Evolutionary conservation across 2,329 filamentous ascomycete species (phyloP).

Genomic region (Podosphaera aphanis): DNA sequence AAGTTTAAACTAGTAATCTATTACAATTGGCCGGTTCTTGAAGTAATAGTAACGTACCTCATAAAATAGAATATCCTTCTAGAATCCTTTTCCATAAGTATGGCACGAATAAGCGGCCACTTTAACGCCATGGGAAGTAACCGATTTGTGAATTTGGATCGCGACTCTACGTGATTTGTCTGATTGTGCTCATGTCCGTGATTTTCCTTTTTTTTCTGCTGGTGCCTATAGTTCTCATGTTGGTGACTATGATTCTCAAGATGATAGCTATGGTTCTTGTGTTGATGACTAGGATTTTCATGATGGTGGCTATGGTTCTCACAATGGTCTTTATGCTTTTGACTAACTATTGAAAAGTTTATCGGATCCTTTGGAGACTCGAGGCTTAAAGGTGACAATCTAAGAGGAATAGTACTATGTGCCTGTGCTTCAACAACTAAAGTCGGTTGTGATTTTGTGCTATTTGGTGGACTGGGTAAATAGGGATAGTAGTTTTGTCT

Average conservation of each 20-base stretch:
- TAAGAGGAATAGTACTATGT: conserved; percentile 3
- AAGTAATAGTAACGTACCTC: conserved; percentile 29
- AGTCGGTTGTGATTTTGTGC: conserved; percentile 5
- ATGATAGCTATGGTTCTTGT: too few species aligned
- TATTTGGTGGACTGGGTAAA: conserved; percentile 8
- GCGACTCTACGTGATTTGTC: conserved; percentile 16
- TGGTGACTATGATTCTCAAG: conserved; percentile 3
- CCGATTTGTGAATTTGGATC: conserved; percentile 47
- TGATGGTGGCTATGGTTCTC: too few species aligned
- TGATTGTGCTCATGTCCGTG: conserved; percentile 9
- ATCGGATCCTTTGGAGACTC: too few species aligned
- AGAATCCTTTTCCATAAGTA: conserved; percentile 78
- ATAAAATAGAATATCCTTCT: conserved; percentile 95
- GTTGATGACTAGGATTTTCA: too few species aligned
- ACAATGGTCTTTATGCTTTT: too few species aligned
- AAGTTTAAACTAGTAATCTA: conserved; percentile 51
- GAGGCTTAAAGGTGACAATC: conserved; percentile 1
- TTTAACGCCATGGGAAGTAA: conserved; percentile 45
- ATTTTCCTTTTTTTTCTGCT: conserved; percentile 7
- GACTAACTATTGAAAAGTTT: too few species aligned
- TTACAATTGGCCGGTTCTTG: conserved; percentile 1
- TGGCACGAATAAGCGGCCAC: conserved; percentile 62
- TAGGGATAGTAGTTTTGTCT: conserved; percentile 4
- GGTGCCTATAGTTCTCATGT: conserved; percentile 9
- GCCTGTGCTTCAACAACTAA: neutral